Percentiles rank a stretch among this genome's conserved stretches.
Evolutionary conservation across 2,329 filamentous ascomycete species (phyloP).

Genomic region (Phaeosphaeria sp.): DNA sequence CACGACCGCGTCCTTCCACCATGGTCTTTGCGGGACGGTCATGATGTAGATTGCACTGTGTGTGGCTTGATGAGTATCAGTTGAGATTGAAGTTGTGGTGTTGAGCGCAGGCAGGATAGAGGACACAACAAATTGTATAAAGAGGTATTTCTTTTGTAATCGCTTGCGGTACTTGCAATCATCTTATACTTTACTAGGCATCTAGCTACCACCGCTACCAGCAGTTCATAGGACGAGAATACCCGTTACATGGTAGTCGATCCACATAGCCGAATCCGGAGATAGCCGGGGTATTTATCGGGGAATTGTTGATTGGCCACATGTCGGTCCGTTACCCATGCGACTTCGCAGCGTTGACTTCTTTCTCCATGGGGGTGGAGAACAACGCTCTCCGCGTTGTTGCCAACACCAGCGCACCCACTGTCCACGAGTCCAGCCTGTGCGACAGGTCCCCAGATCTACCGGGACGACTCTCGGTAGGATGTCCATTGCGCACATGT

Average conservation of each 20-base stretch:
- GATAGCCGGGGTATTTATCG: neutral
- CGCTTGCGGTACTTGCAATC: conserved; percentile 8
- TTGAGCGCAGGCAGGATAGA: neutral
- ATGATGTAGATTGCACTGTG: conserved; percentile 19
- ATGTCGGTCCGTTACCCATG: neutral
- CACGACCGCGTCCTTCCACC: conserved; percentile 68
- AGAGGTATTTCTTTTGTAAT: conserved; percentile 1
- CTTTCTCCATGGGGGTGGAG: neutral
- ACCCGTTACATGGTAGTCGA: neutral
- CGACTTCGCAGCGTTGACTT: neutral
- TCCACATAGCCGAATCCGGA: conserved; percentile 1
- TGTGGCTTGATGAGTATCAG: neutral
- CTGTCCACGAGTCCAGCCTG: too few species aligned
- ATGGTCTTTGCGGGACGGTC: conserved; percentile 47
- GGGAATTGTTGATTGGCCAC: neutral
- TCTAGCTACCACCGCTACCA: neutral
- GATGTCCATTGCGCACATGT: conserved; percentile 16
- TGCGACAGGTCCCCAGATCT: too few species aligned
- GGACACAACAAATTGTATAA: neutral
- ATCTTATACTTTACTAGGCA: conserved; percentile 11
- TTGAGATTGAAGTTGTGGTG: conserved; percentile 2
- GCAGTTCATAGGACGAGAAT: neutral
- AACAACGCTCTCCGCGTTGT: neutral
- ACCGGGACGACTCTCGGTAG: conserved; percentile 4
- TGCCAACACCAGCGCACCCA: neutral